These are phyloP conservation scores for Graphium sp. DNA, from an alignment of 2,329 filamentous ascomycete species.

Conservation along the genomic window DNA sequence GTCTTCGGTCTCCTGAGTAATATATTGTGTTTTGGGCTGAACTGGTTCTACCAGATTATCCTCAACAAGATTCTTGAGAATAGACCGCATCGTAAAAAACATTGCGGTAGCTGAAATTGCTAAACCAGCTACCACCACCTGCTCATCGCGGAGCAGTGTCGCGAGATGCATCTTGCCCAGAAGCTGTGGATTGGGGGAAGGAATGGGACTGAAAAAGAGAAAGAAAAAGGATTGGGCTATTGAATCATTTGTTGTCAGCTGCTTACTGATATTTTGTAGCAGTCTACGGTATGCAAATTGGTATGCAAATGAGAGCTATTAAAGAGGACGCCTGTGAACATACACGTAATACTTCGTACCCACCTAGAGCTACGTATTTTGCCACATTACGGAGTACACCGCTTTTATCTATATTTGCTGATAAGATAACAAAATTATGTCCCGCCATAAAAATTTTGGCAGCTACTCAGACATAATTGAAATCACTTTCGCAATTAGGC, in stretches of 20 bases:
- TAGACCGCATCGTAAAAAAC: constrained; percentile 35
- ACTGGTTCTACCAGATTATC: constrained; percentile 48
- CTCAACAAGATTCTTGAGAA: constrained; percentile 42
- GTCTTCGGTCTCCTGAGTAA: constrained; percentile 61
- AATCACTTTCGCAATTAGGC: background rate
- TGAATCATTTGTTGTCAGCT: too few relatives aligned
- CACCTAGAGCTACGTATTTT: too few relatives aligned
- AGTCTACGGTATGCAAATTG: too few relatives aligned
- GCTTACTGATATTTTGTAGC: too few relatives aligned
- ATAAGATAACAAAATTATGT: constrained; percentile 11
- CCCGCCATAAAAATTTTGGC: constrained; percentile 10
- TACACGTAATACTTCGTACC: too few relatives aligned
- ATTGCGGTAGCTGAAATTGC: constrained; percentile 42
- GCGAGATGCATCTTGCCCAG: background rate
- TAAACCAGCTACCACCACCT: constrained; percentile 33
- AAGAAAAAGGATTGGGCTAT: background rate
- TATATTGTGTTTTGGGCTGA: constrained; percentile 53
- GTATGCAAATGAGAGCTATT: too few relatives aligned
- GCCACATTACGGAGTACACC: too few relatives aligned
- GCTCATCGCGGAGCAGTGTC: constrained; percentile 32
- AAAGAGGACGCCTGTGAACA: too few relatives aligned
- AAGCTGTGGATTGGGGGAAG: background rate
- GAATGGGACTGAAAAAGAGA: background rate
- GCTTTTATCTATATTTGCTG: too few relatives aligned
- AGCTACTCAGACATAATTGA: too few relatives aligned